These are phyloP conservation scores for Papiliotrema flavescens DNA, from an alignment of 1,284 basidiomycete species.

Conservation along the genomic window DNA sequence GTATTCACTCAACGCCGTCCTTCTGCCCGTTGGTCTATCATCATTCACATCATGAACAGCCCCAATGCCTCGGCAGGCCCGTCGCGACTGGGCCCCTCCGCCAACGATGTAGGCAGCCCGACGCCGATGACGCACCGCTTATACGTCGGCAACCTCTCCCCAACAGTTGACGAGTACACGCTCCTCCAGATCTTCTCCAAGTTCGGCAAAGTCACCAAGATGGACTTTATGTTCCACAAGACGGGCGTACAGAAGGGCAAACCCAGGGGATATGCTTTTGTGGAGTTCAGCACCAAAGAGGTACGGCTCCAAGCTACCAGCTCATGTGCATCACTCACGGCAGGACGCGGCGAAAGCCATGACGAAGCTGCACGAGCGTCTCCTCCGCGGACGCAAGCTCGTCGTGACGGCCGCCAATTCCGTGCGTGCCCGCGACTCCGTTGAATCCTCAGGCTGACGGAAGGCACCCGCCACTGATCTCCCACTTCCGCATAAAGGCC, in stretches of 20 bases:
- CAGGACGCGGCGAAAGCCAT: conserved; percentile 85
- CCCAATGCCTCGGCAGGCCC: neutral
- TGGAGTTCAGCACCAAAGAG: conserved; percentile 74
- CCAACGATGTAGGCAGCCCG: conserved; percentile 31
- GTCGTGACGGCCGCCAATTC: conserved; percentile 86
- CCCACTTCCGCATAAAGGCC: conserved; percentile 24
- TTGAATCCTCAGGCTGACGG: conserved; percentile 25
- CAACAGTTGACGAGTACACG: conserved; percentile 86
- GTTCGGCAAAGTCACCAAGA: conserved; percentile 84
- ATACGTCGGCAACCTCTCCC: conserved; percentile 86
- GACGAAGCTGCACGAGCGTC: conserved; percentile 68
- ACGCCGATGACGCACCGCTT: conserved; percentile 52
- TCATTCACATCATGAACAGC: neutral
- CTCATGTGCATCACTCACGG: conserved; percentile 4
- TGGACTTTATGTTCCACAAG: conserved; percentile 96
- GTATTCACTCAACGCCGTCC: too few species aligned
- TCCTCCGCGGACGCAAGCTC: conserved; percentile 78
- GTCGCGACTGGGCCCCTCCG: conserved; percentile 11
- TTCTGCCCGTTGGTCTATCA: too few species aligned
- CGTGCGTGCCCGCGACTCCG: conserved; percentile 52
- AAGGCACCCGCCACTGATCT: conserved; percentile 39
- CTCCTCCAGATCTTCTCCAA: conserved; percentile 85
- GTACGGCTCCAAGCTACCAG: conserved; percentile 56
- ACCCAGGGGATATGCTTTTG: conserved; percentile 90
- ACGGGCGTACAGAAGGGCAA: conserved; percentile 81